Evolutionary conservation across 805 yeast genomes (phyloP).

Genomic region (Yarrowia divulgata): DNA sequence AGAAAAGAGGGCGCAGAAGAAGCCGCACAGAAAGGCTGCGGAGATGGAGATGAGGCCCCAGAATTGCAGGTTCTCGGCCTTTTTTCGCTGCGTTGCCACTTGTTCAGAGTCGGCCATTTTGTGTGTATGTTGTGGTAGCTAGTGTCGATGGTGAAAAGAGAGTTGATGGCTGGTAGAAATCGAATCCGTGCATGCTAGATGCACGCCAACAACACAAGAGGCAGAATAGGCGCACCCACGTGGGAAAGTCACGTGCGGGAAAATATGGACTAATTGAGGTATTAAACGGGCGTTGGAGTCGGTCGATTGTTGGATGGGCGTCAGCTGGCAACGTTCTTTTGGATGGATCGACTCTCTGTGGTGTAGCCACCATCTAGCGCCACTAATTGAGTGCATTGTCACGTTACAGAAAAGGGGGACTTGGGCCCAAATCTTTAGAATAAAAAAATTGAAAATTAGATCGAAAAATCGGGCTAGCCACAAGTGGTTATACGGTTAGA

Average conservation of each 20-base stretch:
- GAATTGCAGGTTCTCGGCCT: constrained; percentile 29
- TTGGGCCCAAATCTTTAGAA: not conserved
- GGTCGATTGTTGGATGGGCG: not conserved
- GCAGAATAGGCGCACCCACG: constrained; percentile 36
- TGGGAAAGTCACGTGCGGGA: constrained; percentile 9
- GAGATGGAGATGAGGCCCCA: constrained; percentile 34
- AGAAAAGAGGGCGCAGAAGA: constrained; percentile 10
- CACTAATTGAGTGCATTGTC: constrained; percentile 1
- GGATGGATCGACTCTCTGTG: no score
- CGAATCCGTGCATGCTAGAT: not conserved
- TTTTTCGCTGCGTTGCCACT: not conserved
- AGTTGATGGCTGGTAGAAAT: constrained; percentile 4
- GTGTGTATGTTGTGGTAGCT: not conserved
- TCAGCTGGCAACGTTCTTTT: not conserved
- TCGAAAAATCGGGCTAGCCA: no score
- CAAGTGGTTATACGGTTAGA: no score
- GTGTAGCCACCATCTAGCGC: not conserved
- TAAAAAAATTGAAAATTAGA: no score
- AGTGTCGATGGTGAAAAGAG: no score
- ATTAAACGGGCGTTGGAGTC: not conserved
- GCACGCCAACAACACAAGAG: not conserved
- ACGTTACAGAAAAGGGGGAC: not conserved
- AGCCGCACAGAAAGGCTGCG: not conserved
- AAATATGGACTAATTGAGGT: not conserved
- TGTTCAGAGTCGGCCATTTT: constrained; percentile 5